Evolutionary conservation across 2,329 filamentous ascomycete genomes (phyloP).

Genomic region (Alternaria rosae): DNA sequence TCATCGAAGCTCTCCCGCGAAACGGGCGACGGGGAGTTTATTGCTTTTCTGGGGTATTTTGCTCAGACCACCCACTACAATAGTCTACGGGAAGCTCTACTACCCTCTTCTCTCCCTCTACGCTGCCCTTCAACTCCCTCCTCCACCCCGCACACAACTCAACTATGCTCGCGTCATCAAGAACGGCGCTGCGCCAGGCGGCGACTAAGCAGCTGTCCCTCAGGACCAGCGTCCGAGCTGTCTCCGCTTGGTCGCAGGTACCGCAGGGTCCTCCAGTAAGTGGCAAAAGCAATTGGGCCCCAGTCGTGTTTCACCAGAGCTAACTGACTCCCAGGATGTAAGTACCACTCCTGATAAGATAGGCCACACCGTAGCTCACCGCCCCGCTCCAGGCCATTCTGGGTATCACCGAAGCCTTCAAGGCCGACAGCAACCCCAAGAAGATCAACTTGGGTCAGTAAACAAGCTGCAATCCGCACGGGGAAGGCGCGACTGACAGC

Average conservation of each 20-base stretch:
- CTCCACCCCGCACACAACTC: conserved; percentile 14
- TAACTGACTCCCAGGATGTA: conserved; percentile 48
- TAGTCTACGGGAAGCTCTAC: conserved; percentile 16
- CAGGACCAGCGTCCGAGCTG: conserved; percentile 62
- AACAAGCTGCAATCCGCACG: neutral
- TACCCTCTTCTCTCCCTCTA: conserved; percentile 16
- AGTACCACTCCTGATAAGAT: conserved; percentile 14
- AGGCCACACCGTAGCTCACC: conserved; percentile 26
- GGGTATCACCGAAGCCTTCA: conserved; percentile 97
- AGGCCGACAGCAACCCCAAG: conserved; percentile 89
- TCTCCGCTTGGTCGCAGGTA: conserved; percentile 89
- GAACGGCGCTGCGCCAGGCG: conserved; percentile 49
- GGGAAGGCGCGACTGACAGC: conserved; percentile 27
- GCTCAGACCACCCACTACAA: conserved; percentile 32
- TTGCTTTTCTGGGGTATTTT: conserved; percentile 40
- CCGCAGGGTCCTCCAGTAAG: conserved; percentile 93
- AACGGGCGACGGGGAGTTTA: conserved; percentile 25
- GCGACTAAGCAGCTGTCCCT: conserved; percentile 44
- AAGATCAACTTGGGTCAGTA: conserved; percentile 94
- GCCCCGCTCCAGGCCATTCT: conserved; percentile 71
- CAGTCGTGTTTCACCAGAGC: conserved; percentile 23
- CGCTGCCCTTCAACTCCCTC: conserved; percentile 9
- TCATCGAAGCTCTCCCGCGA: conserved; percentile 21
- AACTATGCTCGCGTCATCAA: conserved; percentile 49
- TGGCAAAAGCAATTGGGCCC: conserved; percentile 32